Evolutionary conservation across 805 yeast genomes (phyloP).

Genomic region (Saturnispora diversa): DNA sequence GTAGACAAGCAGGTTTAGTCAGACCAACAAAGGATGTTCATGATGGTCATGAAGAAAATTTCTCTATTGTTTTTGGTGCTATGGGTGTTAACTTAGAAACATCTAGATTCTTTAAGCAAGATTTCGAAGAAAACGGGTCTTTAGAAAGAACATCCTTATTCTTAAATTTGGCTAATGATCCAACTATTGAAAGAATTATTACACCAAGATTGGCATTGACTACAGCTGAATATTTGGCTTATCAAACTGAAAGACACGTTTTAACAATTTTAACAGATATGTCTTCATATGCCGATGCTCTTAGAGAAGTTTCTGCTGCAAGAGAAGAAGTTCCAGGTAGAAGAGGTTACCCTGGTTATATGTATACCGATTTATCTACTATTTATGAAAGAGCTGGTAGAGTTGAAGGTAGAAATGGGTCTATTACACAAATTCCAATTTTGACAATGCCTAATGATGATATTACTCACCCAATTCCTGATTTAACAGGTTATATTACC

Average conservation of each 20-base stretch:
- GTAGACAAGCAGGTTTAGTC: conserved; percentile 99
- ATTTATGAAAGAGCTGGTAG: conserved; percentile 99
- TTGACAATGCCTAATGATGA: conserved; percentile 99
- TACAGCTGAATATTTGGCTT: conserved; percentile 96
- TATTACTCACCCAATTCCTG: conserved; percentile 99
- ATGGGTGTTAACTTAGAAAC: conserved; percentile 99
- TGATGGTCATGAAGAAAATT: conserved; percentile 99
- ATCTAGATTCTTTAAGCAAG: conserved; percentile 96
- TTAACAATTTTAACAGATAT: conserved; percentile 96
- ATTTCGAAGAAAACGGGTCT: conserved; percentile 98
- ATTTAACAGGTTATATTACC: conserved; percentile 98
- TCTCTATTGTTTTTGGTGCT: conserved; percentile 98
- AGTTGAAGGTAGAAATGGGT: conserved; percentile 99
- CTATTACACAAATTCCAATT: conserved; percentile 97
- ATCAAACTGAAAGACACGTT: conserved; percentile 98
- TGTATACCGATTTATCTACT: conserved; percentile 99
- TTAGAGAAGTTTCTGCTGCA: conserved; percentile 99
- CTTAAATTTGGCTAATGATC: conserved; percentile 97
- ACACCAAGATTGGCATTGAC: conserved; percentile 98
- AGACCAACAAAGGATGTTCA: conserved; percentile 99
- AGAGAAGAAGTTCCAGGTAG: conserved; percentile 99
- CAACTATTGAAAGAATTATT: conserved; percentile 98
- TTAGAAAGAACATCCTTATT: conserved; percentile 95
- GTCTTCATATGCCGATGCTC: conserved; percentile 99
- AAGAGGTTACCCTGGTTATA: conserved; percentile 99